Evolutionary conservation across 495 filamentous ascomycete genomes (phyloP), one percentile per base, ranked within the genome.

Genomic region (Aspergillus sparsus): DNA sequence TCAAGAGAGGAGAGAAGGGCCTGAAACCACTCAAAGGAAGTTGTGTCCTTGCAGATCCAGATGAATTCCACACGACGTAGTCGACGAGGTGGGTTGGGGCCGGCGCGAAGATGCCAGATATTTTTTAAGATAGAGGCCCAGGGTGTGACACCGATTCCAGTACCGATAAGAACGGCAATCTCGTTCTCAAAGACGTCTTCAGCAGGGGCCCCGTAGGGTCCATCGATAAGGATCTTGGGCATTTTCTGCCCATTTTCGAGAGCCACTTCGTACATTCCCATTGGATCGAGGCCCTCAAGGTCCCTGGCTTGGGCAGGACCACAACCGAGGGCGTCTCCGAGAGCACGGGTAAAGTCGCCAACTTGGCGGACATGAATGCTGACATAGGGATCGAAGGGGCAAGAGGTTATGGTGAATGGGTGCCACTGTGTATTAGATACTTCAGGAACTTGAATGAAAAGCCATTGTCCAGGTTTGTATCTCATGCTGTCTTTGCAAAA

Each of bases 11-110:
- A 90, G 10, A 98, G 85, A 5, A 98, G 87, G 10, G 88, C 88
- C 72, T 98, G 95, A 78, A 98, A 98, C 94, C 94, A 98, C 77
- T 98, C 94, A 71, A 98, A 98, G 1, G 93, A 97, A 39, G 81
- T 85, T 2, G 92, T 98, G 67, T 98, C 93, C 71, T 89, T 95
- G 82, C 95, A 98, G 56, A 98, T 87, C 94, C 94, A 99, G 79
- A 98, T 96, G 74, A 99, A 98, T 72, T 99, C 94, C 15, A 99
- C 93, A 72, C 94, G 87, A 53, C 92, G 87, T 42, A 99, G 84
- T 69, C 95, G 90, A 34, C 84, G 86, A 0, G 93, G 92, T 32
- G 90, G 88, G 73, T 96, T 91, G 12, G 91, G 91, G 34, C 85
- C 83, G 56, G 90, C 86, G 39, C 94, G 91, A 61, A 93, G 80